phyloP scores from a whole-genome alignment of 225 moss, liverwort and hornwort species.

The Marchantia paleacea region DNA sequence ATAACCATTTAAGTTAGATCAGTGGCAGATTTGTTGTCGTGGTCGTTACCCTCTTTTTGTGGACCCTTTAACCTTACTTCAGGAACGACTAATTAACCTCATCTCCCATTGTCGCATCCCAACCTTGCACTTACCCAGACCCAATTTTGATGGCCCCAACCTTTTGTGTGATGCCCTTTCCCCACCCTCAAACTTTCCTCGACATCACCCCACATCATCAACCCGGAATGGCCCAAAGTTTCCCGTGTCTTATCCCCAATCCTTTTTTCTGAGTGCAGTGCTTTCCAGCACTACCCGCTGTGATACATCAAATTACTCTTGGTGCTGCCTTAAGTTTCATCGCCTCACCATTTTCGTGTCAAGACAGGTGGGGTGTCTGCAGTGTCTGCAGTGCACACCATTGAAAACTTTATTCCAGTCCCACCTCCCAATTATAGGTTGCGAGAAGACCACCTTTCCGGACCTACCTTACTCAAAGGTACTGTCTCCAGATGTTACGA shows the following conservation, averaged over 20 bases:
- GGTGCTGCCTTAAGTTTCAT: background rate
- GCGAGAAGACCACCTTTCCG: conserved; percentile 56
- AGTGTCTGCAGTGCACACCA: conserved; percentile 47
- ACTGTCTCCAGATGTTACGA: background rate
- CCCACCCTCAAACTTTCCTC: background rate
- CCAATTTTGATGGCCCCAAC: background rate
- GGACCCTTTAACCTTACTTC: background rate
- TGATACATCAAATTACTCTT: background rate
- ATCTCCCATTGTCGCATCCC: background rate
- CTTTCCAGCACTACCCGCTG: background rate
- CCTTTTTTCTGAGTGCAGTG: conserved; percentile 6
- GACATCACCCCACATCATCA: background rate
- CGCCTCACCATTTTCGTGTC: conserved; percentile 11
- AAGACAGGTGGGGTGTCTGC: conserved; percentile 17
- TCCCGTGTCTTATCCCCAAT: background rate
- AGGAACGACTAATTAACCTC: background rate
- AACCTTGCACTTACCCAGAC: background rate
- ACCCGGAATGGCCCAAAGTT: background rate
- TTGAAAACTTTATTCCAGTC: conserved; percentile 60
- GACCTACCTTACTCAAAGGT: conserved; percentile 70
- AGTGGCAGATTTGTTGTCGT: too few relatives aligned
- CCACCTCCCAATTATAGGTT: conserved; percentile 66
- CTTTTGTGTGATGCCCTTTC: background rate
- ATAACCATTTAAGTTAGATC: too few relatives aligned
- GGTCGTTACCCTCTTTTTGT: background rate